A percentile compares a stretch with the other conserved stretches of the same genome.
Evolutionary conservation across 2,329 filamentous ascomycete species (phyloP).

Genomic region (Endoconidiophora polonica): DNA sequence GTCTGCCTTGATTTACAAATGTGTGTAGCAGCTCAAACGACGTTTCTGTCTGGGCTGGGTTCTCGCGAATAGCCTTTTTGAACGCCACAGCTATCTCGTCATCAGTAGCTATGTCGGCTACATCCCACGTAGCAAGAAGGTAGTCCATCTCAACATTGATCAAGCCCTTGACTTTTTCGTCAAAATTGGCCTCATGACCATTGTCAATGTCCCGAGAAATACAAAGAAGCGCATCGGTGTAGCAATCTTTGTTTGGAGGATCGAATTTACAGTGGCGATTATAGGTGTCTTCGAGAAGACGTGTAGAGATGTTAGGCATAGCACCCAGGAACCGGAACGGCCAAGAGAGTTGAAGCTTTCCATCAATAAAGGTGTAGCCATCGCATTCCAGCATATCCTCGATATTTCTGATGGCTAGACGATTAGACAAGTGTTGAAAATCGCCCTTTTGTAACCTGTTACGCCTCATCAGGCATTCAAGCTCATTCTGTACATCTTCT

Average conservation of each 20-base stretch:
- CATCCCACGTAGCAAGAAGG: slow-evolving; percentile 13
- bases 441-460: slow-evolving; percentile 19
- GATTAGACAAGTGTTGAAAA: slow-evolving; percentile 18
- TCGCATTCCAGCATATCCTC: slow-evolving; percentile 18
- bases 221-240: slow-evolving; percentile 13
- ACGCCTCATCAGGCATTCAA: slow-evolving; percentile 26
- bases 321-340: slow-evolving; percentile 20
- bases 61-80: slow-evolving; percentile 15
- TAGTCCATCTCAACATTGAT: slow-evolving; percentile 13
- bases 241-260: slow-evolving; percentile 11
- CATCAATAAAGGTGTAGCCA: slow-evolving; percentile 19
- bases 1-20: slow-evolving; percentile 14
- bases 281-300: slow-evolving; percentile 12
- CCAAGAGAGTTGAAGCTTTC: slow-evolving; percentile 8
- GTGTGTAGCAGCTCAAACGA: slow-evolving; percentile 15
- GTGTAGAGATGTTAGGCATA: slow-evolving; percentile 18
- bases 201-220: slow-evolving; percentile 11
- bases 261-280: slow-evolving; percentile 12
- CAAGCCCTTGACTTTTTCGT: slow-evolving; percentile 10
- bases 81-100: slow-evolving; percentile 15
- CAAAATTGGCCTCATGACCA: slow-evolving; percentile 12
- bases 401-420: slow-evolving; percentile 17
- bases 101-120: slow-evolving; percentile 14
- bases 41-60: slow-evolving; percentile 15
- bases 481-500: slow-evolving; percentile 32